These are phyloP conservation scores for Canariomyces notabilis DNA, from an alignment of 2,329 filamentous ascomycete genomes.

Conservation along the genomic window DNA sequence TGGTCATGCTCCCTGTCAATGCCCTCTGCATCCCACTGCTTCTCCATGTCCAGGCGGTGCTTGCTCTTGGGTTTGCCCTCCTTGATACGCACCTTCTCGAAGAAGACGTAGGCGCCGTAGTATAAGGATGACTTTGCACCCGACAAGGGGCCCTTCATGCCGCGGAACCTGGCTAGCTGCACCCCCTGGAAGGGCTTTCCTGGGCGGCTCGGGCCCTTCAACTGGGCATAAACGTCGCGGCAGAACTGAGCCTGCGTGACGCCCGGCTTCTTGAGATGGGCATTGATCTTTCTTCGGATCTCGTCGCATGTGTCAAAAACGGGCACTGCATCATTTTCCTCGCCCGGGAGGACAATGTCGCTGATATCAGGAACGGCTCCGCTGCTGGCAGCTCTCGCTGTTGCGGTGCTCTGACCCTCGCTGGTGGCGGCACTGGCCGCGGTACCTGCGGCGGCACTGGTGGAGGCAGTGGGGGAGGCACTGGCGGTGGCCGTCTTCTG, in stretches of 20 bases:
- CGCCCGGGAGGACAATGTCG: constrained; percentile 39
- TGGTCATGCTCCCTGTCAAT: constrained; percentile 10
- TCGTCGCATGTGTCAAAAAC: constrained; percentile 56
- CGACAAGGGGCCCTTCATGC: constrained; percentile 40
- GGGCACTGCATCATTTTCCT: constrained; percentile 37
- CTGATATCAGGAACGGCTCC: constrained; percentile 22
- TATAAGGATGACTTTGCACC: constrained; percentile 45
- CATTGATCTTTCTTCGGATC: constrained; percentile 51
- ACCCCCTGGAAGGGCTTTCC: constrained; percentile 30
- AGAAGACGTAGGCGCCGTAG: constrained; percentile 54
- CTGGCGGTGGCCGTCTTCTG: constrained; percentile 5
- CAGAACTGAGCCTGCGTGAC: constrained; percentile 47
- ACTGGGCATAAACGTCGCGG: constrained; percentile 36
- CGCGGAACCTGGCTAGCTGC: constrained; percentile 45
- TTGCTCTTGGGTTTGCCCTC: constrained; percentile 46
- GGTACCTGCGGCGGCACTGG: no score
- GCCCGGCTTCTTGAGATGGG: constrained; percentile 40
- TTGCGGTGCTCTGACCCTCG: not conserved
- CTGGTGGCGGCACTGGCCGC: not conserved
- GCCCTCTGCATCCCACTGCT: constrained; percentile 12
- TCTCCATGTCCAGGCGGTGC: constrained; percentile 23
- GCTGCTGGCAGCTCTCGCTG: constrained; percentile 1
- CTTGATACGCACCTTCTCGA: constrained; percentile 53
- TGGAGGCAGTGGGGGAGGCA: not conserved
- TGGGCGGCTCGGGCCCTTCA: constrained; percentile 30